Evolutionary conservation across 352 stramenopile species (phyloP), one percentile per base, ranked within the genome.

Genomic region (Pythium dissotocum): DNA sequence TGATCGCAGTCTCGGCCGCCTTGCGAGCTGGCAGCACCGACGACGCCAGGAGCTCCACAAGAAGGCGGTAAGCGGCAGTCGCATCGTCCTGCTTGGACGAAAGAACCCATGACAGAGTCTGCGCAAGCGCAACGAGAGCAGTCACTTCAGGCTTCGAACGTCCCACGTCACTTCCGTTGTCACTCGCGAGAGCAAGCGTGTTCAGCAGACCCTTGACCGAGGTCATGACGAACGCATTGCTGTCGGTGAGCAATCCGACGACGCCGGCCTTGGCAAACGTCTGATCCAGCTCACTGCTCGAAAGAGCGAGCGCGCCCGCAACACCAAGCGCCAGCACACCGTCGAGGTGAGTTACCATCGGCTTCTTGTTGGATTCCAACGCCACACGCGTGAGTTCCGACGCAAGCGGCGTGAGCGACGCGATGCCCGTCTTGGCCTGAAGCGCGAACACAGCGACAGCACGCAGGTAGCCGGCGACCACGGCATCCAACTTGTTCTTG

Each of bases 351-450:
- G 76, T 58, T 28, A 94, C 52, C 54, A 89, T 87, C 0, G 80
- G 72, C 73, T 94, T 96, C 75, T 95, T 96, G 61, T 84, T 90
- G 4, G 83, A 66, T 9, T 93, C 82, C 40, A 79, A 69, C 33
- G 88, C 76, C 32, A 96, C 69, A 0, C 65, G 65, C 46, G 89
- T 38, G n/a, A 93, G 54, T 64, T 93, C 79, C 9, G 82, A 67
- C 3, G 75, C 76, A 68, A 91, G 79, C 7, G 82, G 69, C 8
- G 75, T 71, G 65, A 91, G 82, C 6, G 70, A 51, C 2, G 38
- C 55, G 71, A 66, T 10, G 69, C 69, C 12, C 72, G 63, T 63
- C 63, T 73, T 79, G 16, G 72, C n/a, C 28, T 67, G 60, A 7
- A 74, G 65, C 53, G 73, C 80, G 18, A 90, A 74, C 14, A 90